These are phyloP conservation scores for Leucoagaricus sp. DNA, from an alignment of 1,284 basidiomycete genomes.

Conservation along the genomic window DNA sequence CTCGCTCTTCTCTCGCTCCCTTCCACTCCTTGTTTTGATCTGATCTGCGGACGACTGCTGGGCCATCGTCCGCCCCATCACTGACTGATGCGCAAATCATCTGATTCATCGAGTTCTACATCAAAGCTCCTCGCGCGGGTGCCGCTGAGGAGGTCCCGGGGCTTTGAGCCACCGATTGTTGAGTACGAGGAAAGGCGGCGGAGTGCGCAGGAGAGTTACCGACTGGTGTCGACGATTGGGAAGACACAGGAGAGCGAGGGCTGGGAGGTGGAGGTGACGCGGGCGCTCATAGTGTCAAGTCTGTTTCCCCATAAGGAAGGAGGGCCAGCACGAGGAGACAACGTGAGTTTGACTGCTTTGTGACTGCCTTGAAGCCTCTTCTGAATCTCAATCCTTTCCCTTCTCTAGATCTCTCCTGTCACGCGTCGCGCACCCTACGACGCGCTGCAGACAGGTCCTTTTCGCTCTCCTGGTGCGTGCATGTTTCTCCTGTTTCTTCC, in stretches of 20 bases:
- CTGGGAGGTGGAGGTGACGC: conserved; percentile 9
- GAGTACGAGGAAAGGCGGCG: neutral
- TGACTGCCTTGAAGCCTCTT: conserved; percentile 16
- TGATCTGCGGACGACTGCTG: no score
- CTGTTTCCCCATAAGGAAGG: conserved; percentile 8
- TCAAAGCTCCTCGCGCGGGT: neutral
- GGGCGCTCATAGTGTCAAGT: neutral
- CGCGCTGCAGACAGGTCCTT: neutral
- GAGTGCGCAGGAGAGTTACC: conserved; percentile 8
- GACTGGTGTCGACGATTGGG: neutral
- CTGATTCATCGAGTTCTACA: neutral
- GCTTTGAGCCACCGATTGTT: neutral
- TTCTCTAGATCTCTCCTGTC: conserved; percentile 13
- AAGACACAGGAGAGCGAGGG: neutral
- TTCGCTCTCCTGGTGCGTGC: neutral
- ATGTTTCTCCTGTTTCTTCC: neutral
- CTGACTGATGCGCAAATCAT: neutral
- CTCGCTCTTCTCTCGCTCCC: no score
- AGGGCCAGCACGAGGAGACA: conserved; percentile 32
- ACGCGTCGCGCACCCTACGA: conserved; percentile 13
- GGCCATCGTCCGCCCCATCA: neutral
- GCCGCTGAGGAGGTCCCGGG: neutral
- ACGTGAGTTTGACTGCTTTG: conserved; percentile 33
- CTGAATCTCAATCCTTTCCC: conserved; percentile 24
- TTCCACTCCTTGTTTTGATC: no score